Conservation (phyloP, 2,329 filamentous ascomycete genomes). For the Colletotrichum trifolii region DNA sequence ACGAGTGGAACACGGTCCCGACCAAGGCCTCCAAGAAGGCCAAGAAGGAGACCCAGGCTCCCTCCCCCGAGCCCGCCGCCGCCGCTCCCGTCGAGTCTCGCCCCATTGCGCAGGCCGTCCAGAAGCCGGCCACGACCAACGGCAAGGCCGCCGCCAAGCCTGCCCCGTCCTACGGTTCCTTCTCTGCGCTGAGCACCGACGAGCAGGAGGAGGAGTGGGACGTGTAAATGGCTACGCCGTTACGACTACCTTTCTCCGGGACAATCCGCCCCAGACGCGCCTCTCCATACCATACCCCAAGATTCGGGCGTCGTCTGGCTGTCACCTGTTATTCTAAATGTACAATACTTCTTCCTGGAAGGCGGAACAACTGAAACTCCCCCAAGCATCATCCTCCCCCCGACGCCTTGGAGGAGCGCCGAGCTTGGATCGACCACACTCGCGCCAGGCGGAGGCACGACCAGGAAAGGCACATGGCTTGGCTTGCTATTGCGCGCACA, state of each 20-base stretch:
- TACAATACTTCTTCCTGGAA: slow-evolving; percentile 37
- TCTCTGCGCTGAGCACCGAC: slow-evolving; percentile 59
- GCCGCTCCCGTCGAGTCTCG: slow-evolving; percentile 33
- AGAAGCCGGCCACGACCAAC: slow-evolving; percentile 43
- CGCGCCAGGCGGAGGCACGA: slow-evolving; percentile 18
- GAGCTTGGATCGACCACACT: slow-evolving; percentile 13
- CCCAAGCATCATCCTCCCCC: slow-evolving; percentile 15
- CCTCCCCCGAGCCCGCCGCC: slow-evolving; percentile 50
- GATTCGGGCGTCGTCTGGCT: slow-evolving; percentile 24
- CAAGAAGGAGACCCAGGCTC: slow-evolving; percentile 53
- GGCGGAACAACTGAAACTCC: slow-evolving; percentile 22
- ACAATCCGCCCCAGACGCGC: slow-evolving; percentile 24
- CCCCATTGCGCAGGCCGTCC: slow-evolving; percentile 43
- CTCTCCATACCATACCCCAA: not conserved
- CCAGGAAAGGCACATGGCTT: slow-evolving; percentile 27
- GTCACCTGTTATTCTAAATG: slow-evolving; percentile 37
- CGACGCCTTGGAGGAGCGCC: slow-evolving; percentile 27
- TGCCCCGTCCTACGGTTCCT: slow-evolving; percentile 50
- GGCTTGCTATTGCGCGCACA: slow-evolving; percentile 31
- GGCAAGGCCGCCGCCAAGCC: slow-evolving; percentile 46
- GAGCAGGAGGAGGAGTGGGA: slow-evolving; percentile 64
- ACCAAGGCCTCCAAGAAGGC: slow-evolving; percentile 56
- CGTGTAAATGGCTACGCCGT: slow-evolving; percentile 48
- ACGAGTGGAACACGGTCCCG: slow-evolving; percentile 71
- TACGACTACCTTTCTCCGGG: slow-evolving; percentile 24